phyloP scores from a whole-genome alignment of 2,329 filamentous ascomycete species.

The Beauveria asiatica region DNA sequence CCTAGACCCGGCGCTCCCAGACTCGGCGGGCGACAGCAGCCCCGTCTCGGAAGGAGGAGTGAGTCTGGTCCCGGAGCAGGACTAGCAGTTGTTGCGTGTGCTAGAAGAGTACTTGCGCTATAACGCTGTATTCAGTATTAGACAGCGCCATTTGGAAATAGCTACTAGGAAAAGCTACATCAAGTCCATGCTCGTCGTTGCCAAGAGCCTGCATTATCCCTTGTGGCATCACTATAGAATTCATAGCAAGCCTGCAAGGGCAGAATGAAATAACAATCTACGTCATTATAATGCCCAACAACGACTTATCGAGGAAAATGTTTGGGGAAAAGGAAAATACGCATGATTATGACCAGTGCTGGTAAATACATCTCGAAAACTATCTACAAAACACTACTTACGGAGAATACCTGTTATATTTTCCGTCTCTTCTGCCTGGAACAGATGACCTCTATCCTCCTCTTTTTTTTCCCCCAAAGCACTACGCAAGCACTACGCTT shows the following conservation, averaged over 20 bases:
- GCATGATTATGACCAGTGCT: neutral
- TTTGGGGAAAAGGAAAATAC: too few relatives aligned
- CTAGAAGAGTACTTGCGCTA: too few relatives aligned
- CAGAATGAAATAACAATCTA: neutral
- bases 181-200: neutral
- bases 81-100: neutral
- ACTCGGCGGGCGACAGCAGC: conserved; percentile 14
- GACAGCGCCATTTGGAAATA: neutral
- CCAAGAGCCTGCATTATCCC: neutral
- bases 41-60: conserved; percentile 6
- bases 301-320: too few relatives aligned
- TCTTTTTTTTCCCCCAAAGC: too few relatives aligned
- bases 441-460: neutral
- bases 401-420: neutral
- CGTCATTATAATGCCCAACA: neutral
- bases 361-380: neutral
- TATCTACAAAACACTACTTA: neutral
- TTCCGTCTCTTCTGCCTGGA: neutral
- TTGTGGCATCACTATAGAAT: neutral
- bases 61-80: neutral
- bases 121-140: neutral
- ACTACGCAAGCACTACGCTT: neutral
- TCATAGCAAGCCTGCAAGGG: neutral
- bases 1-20: conserved; percentile 29
- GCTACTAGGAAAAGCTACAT: neutral